These are phyloP conservation scores for Hemisphaericaspora xylofermentans DNA, from an alignment of 1,139 yeast genomes.

Conservation along the genomic window DNA sequence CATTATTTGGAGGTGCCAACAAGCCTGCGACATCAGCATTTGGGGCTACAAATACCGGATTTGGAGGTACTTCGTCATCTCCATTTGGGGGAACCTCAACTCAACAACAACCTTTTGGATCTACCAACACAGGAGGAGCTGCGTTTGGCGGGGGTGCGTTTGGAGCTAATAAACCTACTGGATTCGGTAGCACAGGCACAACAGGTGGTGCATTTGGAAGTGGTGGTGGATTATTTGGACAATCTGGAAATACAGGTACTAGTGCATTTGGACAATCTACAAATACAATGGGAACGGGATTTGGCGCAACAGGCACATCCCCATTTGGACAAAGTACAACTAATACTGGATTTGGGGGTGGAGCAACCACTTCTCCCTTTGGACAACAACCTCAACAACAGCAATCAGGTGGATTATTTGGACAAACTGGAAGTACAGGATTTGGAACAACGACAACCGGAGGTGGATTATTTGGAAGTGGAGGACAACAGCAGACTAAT, in stretches of 20 bases:
- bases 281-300: slow-evolving; percentile 16
- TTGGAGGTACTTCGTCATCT: slow-evolving; percentile 16
- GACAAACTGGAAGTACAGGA: slow-evolving; percentile 12
- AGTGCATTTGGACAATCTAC: slow-evolving; percentile 13
- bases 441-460: slow-evolving; percentile 11
- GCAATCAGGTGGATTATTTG: slow-evolving; percentile 32
- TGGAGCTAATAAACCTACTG: slow-evolving; percentile 19
- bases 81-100: slow-evolving; percentile 11
- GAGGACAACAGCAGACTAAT: slow-evolving; percentile 25
- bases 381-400: slow-evolving; percentile 13
- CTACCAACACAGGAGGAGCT: slow-evolving; percentile 17
- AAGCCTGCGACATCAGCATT: slow-evolving; percentile 17
- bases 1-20: slow-evolving; percentile 10
- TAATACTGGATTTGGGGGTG: slow-evolving; percentile 20
- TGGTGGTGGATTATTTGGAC: slow-evolving; percentile 14
- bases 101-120: slow-evolving; percentile 1
- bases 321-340: slow-evolving; percentile 21
- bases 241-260: slow-evolving; percentile 14
- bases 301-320: slow-evolving; percentile 19
- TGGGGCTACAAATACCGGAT: slow-evolving; percentile 5
- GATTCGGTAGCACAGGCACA: slow-evolving; percentile 12
- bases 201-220: slow-evolving; percentile 16
- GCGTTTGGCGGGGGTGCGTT: slow-evolving; percentile 12
- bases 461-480: slow-evolving; percentile 25
- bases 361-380: slow-evolving; percentile 14